phyloP scores from a whole-genome alignment of 192 early-diverging fungal genomes.

The Globomyces pollinis-pini region DNA sequence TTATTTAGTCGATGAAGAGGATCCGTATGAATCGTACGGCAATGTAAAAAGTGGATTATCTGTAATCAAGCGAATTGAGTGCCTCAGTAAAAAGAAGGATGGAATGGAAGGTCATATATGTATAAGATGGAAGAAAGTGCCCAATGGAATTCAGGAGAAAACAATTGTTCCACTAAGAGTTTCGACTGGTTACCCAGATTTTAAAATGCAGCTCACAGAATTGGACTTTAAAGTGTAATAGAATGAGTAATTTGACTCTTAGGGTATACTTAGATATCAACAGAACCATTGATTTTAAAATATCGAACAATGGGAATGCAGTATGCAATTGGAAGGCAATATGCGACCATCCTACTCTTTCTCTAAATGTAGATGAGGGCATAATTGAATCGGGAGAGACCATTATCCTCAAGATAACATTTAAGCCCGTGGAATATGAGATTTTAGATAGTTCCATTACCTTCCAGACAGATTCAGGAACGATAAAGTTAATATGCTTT shows the following conservation, averaged over 20 bases:
- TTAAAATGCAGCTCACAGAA: slow-evolving; percentile 42
- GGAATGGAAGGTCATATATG: slow-evolving; percentile 19
- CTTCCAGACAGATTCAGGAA: slow-evolving; percentile 52
- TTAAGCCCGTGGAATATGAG: slow-evolving; percentile 39
- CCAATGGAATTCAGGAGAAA: slow-evolving; percentile 35
- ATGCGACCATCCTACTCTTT: slow-evolving; percentile 17
- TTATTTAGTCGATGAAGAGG: slow-evolving; percentile 26
- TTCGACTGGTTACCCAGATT: slow-evolving; percentile 46
- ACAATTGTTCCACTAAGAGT: slow-evolving; percentile 35
- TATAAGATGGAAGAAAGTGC: slow-evolving; percentile 41
- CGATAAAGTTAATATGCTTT: slow-evolving; percentile 41
- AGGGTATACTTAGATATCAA: slow-evolving; percentile 51
- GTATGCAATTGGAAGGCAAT: slow-evolving; percentile 42
- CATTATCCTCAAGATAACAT: slow-evolving; percentile 34
- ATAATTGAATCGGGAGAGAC: slow-evolving; percentile 36
- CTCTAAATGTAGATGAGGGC: slow-evolving; percentile 29
- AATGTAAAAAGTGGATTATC: slow-evolving; percentile 35
- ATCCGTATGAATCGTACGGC: slow-evolving; percentile 49
- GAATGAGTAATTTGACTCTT: no score
- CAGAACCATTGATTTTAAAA: slow-evolving; percentile 36
- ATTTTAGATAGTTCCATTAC: slow-evolving; percentile 28
- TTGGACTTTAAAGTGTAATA: slow-evolving; percentile 58
- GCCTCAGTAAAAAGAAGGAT: slow-evolving; percentile 30
- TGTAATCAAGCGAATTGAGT: slow-evolving; percentile 34
- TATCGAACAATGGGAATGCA: slow-evolving; percentile 54